These are phyloP conservation scores for Gleditsia sinensis DNA, from an alignment of 306 rosid genomes.

Conservation along the genomic window DNA sequence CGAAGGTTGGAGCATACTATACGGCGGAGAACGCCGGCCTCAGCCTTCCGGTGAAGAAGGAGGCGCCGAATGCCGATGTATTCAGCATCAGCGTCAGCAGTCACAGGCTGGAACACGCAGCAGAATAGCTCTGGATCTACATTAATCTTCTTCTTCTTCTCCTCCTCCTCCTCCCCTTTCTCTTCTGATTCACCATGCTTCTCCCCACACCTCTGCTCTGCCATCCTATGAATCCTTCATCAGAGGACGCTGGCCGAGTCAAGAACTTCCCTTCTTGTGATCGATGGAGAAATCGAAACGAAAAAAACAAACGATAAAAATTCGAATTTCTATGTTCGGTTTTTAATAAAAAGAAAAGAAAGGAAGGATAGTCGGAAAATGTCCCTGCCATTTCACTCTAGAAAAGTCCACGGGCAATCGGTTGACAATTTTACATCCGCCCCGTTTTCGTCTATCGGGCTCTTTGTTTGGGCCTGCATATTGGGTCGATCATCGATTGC, in stretches of 20 bases:
- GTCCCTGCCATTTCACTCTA: too few species aligned
- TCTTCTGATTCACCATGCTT: conserved; percentile 14
- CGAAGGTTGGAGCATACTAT: conserved; percentile 41
- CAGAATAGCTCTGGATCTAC: conserved; percentile 53
- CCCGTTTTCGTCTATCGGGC: too few species aligned
- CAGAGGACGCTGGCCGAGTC: too few species aligned
- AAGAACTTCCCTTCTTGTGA: too few species aligned
- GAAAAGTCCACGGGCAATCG: too few species aligned
- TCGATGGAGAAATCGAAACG: conserved; percentile 4
- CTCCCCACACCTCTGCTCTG: conserved; percentile 29
- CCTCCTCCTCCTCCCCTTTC: conserved; percentile 20
- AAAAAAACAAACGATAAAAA: background rate
- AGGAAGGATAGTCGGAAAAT: too few species aligned
- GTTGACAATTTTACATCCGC: too few species aligned
- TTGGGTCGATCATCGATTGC: too few species aligned
- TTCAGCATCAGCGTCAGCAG: conserved; percentile 43
- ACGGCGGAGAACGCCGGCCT: conserved; percentile 51
- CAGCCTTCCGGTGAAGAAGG: conserved; percentile 60
- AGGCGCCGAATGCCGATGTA: conserved; percentile 66
- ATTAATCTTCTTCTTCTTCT: conserved; percentile 25
- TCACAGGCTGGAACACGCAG: conserved; percentile 63
- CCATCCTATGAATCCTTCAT: conserved; percentile 43
- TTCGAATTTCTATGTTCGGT: too few species aligned
- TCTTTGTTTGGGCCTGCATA: too few species aligned
- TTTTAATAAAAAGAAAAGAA: background rate